phyloP scores from a whole-genome alignment of 345 rosid genomes.

The Eucalyptus dawsonii region DNA sequence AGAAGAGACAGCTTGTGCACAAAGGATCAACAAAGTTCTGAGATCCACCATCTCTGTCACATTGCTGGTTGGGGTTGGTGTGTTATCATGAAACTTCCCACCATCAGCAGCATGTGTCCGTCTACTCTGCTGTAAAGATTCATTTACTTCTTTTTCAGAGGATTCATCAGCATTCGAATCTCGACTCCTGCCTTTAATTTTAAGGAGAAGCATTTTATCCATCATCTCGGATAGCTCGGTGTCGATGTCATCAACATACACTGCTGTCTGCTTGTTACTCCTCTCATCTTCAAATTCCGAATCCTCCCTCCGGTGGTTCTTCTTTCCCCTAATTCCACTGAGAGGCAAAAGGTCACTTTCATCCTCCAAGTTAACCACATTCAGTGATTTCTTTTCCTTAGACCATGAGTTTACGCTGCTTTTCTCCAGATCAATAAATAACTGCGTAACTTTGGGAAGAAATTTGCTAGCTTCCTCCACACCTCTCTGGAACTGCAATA shows the following conservation, averaged over 20 bases:
- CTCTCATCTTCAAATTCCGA: conserved; percentile 28
- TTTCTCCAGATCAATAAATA: conserved; percentile 28
- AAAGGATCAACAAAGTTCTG: conserved; percentile 52
- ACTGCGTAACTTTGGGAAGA: conserved; percentile 36
- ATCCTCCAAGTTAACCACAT: conserved; percentile 1
- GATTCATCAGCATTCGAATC: not conserved
- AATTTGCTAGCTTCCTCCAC: conserved; percentile 73
- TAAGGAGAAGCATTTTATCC: conserved; percentile 26
- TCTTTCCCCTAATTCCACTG: conserved; percentile 14
- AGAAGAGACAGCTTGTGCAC: conserved; percentile 71
- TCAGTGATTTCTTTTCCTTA: not conserved
- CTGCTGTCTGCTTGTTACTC: conserved; percentile 28
- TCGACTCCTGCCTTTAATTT: not conserved
- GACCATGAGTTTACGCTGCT: not conserved
- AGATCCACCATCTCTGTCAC: conserved; percentile 49
- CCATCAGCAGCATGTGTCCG: conserved; percentile 11
- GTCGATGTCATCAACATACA: conserved; percentile 17
- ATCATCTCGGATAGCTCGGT: conserved; percentile 27
- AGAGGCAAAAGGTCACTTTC: not conserved
- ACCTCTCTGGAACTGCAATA: conserved; percentile 56
- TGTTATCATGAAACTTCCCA: conserved; percentile 28
- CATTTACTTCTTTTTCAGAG: not conserved
- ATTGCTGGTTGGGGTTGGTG: conserved; percentile 5
- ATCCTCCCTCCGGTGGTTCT: conserved; percentile 25
- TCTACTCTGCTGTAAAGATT: conserved; percentile 2